These are phyloP conservation scores for Pyrenophora teres DNA, from an alignment of 2,329 filamentous ascomycete genomes.

Conservation along the genomic window DNA sequence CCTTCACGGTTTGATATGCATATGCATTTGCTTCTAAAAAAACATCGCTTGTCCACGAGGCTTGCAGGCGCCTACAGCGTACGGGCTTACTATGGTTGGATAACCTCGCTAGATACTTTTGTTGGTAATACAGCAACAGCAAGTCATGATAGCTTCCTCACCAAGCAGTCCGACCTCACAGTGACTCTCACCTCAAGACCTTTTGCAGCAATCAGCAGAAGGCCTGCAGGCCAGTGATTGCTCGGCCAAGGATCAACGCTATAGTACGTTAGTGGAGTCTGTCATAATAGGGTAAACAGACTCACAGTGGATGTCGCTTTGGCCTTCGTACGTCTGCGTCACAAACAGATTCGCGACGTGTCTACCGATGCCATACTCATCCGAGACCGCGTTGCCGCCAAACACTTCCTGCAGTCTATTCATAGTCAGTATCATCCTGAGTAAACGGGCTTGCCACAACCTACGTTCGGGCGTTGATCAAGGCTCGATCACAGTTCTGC, in stretches of 20 bases:
- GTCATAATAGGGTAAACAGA: conserved; percentile 28
- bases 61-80: conserved; percentile 15
- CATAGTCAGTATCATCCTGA: conserved; percentile 16
- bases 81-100: conserved; percentile 5
- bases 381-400: conserved; percentile 96
- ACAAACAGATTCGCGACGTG: conserved; percentile 97
- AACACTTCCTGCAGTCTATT: conserved; percentile 86
- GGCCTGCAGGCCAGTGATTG: conserved; percentile 72
- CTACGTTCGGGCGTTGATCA: conserved; percentile 73
- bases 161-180: neutral
- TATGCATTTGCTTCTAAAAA: conserved; percentile 24
- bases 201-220: conserved; percentile 62
- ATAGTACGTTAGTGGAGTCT: conserved; percentile 36
- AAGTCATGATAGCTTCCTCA: neutral
- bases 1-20: conserved; percentile 21
- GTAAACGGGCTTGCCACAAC: conserved; percentile 27
- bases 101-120: neutral
- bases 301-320: conserved; percentile 96
- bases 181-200: neutral
- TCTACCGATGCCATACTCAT: conserved; percentile 93
- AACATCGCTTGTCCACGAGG: conserved; percentile 23
- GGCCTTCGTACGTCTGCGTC: conserved; percentile 96
- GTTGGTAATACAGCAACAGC: conserved; percentile 13
- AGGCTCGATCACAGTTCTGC: conserved; percentile 92
- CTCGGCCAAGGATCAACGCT: conserved; percentile 57